Evolutionary conservation across 345 rosid genomes (phyloP).

Genomic region (Lepidium aucheri): DNA sequence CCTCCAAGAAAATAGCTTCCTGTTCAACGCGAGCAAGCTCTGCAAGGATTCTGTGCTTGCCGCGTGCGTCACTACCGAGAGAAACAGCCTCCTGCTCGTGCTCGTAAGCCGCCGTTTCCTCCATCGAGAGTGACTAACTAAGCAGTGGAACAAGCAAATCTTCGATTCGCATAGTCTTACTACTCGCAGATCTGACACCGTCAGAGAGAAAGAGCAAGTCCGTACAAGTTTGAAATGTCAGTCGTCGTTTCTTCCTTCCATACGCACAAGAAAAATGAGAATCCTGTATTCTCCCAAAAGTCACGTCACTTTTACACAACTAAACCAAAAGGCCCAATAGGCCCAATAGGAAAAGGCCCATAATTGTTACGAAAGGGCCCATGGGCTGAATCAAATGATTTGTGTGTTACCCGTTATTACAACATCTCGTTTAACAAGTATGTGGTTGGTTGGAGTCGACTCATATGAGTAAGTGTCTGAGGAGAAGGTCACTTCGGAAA

Average conservation of each 20-base stretch:
- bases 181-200: constrained; percentile 23
- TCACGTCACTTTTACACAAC: background rate
- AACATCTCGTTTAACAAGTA: background rate
- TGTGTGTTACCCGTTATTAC: too few relatives aligned
- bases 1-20: constrained; percentile 56
- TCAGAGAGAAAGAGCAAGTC: background rate
- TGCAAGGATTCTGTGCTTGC: constrained; percentile 69
- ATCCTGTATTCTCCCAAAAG: background rate
- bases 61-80: constrained; percentile 42
- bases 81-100: constrained; percentile 15
- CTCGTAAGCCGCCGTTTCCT: constrained; percentile 1
- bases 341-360: background rate
- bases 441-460: background rate
- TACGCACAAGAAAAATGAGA: background rate
- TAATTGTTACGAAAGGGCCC: background rate
- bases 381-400: background rate
- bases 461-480: too few relatives aligned
- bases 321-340: background rate
- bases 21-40: constrained; percentile 71
- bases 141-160: background rate
- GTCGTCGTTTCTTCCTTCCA: background rate
- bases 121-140: background rate
- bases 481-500: too few relatives aligned
- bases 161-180: constrained; percentile 8
- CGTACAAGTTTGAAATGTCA: constrained; percentile 10